Evolutionary conservation across 169 alveolate species (phyloP), one percentile per base, ranked within the genome.

Genomic region (Condylostoma magnum): DNA sequence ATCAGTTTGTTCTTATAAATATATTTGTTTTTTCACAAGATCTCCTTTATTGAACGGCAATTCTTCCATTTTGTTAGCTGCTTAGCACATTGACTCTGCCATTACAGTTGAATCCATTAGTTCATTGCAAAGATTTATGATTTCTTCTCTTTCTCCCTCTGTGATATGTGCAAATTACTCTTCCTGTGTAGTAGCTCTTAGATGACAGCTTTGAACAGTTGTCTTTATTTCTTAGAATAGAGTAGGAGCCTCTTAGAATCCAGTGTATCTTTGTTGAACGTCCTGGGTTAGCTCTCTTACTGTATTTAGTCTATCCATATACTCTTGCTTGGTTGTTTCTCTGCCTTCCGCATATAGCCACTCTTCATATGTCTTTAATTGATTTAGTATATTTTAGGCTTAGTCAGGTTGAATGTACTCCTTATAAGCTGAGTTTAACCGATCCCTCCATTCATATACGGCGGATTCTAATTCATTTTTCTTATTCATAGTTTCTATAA

Each of bases 281-380:
- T 79, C 52, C 18, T 33, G 38, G 31, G 63, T 53, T 69, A 70
- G 63, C 28, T 31, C 55, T 73, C 74, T 70, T 8, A 81, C 67
- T 6, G 55, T 60, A 28, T 57, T 54, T 22, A 72, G 41, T 52
- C 70, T 69, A 10, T 50, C 60, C 10, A 37, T 31, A 34, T 77
- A 77, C 0, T 25, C 48, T 22, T 38, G 25, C 43, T 77, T 77
- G 6, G 72, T 20, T 12, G 77, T 54, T 43, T 77, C 74, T 55
- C 66, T 71, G 25, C 85, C 91, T 41, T 84, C 93, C 52, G 73
- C 63, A 36, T 86, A 79, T 20, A 86, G 82, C 89, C 89, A 81
- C 33, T 67, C 70, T 53, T 67, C 74, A 37, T 60, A 33, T 47
- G 57, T 54, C 33, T 78, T 71, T 68, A 80, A 69, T 30, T 58